phyloP scores from a whole-genome alignment of 1,284 basidiomycete genomes.

The Cryptococcus sp. region DNA sequence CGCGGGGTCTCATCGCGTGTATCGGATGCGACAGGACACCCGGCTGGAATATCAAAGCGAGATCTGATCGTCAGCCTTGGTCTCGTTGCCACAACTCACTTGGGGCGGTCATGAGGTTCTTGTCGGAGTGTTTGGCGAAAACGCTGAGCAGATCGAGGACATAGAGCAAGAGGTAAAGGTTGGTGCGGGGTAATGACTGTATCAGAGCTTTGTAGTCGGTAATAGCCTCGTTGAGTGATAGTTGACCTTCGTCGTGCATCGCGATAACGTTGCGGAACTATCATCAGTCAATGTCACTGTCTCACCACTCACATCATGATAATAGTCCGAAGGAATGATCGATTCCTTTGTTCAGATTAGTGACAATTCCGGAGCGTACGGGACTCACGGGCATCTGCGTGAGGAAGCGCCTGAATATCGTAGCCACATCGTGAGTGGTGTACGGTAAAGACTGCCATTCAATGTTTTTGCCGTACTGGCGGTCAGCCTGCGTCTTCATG shows the following conservation, averaged over 20 bases:
- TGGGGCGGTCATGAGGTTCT: conserved; percentile 92
- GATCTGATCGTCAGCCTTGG: conserved; percentile 61
- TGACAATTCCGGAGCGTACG: background rate
- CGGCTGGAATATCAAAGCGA: conserved; percentile 92
- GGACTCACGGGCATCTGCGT: conserved; percentile 90
- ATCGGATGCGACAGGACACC: conserved; percentile 84
- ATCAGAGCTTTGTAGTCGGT: conserved; percentile 82
- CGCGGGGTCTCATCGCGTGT: conserved; percentile 76
- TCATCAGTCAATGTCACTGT: conserved; percentile 6
- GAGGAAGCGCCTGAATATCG: conserved; percentile 86
- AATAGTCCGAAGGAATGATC: conserved; percentile 59
- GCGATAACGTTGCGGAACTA: conserved; percentile 79
- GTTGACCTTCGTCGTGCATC: conserved; percentile 8
- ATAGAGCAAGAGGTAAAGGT: conserved; percentile 93
- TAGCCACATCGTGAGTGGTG: conserved; percentile 94
- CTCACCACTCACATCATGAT: conserved; percentile 69
- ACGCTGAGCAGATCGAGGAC: conserved; percentile 94
- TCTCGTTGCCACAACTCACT: conserved; percentile 61
- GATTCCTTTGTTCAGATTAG: conserved; percentile 32
- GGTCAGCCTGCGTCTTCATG: conserved; percentile 11
- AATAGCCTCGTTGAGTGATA: conserved; percentile 65
- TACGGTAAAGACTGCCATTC: conserved; percentile 84
- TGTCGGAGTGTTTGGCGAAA: conserved; percentile 84
- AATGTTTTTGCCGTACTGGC: conserved; percentile 85
- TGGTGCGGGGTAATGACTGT: conserved; percentile 76